Conservation (phyloP, 2,329 filamentous ascomycete genomes). For the Neonectria hederae region DNA sequence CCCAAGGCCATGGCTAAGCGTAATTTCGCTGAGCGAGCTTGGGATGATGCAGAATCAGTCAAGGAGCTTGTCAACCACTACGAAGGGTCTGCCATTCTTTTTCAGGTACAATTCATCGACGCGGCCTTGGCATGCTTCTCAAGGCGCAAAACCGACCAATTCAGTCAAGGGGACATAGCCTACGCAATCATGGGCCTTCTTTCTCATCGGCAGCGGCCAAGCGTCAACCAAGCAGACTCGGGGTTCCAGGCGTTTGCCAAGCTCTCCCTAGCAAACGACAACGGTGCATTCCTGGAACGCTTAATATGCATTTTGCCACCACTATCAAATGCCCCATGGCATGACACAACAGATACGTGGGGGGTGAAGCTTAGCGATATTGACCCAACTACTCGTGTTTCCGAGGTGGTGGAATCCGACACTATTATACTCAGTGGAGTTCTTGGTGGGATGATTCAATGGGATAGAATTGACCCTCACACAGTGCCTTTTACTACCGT, state of each 20-base stretch:
- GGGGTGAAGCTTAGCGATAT: constrained; percentile 56
- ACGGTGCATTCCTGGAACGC: constrained; percentile 53
- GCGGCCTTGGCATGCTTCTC: constrained; percentile 47
- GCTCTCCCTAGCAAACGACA: constrained; percentile 57
- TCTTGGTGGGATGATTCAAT: too few species aligned
- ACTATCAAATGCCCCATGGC: constrained; percentile 53
- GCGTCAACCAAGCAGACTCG: constrained; percentile 50
- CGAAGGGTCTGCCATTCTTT: constrained; percentile 52
- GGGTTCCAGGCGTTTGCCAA: constrained; percentile 58
- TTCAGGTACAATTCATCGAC: constrained; percentile 52
- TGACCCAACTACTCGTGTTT: too few species aligned
- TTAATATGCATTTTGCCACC: too few species aligned
- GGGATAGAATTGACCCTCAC: too few species aligned
- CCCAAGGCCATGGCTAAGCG: constrained; percentile 47
- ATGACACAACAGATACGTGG: constrained; percentile 52
- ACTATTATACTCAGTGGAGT: too few species aligned
- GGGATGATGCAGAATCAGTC: constrained; percentile 50
- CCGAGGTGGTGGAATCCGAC: too few species aligned
- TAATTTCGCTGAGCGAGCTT: constrained; percentile 52
- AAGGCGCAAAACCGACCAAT: constrained; percentile 48
- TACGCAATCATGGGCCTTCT: constrained; percentile 57
- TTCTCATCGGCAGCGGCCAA: constrained; percentile 48
- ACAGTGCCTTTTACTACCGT: too few species aligned
- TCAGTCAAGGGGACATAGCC: constrained; percentile 51
- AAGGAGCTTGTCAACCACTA: constrained; percentile 57